Percentiles rank a stretch among this genome's conserved stretches.
Conservation (phyloP, 73 alveolate genomes). For the Effrenium voratum region DNA sequence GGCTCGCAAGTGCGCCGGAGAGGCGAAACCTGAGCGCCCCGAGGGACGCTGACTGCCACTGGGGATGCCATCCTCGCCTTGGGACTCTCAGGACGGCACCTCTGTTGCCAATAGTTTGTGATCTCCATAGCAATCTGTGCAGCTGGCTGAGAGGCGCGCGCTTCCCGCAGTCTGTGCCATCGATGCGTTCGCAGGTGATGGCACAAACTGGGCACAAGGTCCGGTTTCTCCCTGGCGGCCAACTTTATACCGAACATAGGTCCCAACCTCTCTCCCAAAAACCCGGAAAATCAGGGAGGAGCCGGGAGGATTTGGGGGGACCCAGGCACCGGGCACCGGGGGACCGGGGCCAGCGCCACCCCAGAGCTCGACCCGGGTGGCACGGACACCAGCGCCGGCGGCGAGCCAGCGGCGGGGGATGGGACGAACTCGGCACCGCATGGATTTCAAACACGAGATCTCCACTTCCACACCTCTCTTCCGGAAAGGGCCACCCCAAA, state of each 20-base stretch:
- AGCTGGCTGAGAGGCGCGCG: no score
- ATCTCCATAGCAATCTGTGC: no score
- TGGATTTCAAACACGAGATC: background rate
- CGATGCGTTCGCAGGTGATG: background rate
- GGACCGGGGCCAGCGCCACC: background rate
- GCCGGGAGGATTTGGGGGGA: background rate
- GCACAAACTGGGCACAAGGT: background rate
- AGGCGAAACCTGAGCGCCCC: no score
- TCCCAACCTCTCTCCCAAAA: background rate
- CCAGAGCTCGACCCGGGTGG: slow-evolving; percentile 68
- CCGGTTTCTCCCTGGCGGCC: background rate
- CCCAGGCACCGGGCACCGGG: background rate
- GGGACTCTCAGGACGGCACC: no score
- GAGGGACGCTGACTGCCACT: no score
- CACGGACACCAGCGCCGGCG: slow-evolving; percentile 26
- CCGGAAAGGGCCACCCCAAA: background rate
- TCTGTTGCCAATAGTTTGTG: no score
- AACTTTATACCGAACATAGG: no score
- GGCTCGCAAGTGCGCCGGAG: no score
- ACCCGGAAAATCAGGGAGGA: background rate
- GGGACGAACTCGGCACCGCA: slow-evolving; percentile 24
- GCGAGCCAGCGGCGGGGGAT: slow-evolving; percentile 12
- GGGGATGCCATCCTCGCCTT: no score
- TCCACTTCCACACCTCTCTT: background rate
- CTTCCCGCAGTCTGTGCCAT: background rate